Evolutionary conservation across 2,329 filamentous ascomycete genomes (phyloP).

Genomic region (Xylaria arbuscula): DNA sequence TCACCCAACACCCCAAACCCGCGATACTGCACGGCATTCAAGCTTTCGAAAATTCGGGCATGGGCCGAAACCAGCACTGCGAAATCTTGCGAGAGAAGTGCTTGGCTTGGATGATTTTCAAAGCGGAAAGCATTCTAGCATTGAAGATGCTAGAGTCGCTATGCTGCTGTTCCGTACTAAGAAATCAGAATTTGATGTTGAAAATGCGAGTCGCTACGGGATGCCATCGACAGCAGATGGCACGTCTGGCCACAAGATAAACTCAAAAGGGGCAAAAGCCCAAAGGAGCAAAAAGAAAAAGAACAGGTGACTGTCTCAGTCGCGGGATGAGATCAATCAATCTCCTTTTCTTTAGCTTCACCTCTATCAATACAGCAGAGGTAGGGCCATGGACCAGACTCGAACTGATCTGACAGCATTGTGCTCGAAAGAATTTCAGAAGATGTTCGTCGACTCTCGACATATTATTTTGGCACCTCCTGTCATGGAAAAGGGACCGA

Average conservation of each 20-base stretch:
- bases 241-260: conserved; percentile 51
- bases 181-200: conserved; percentile 86
- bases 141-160: conserved; percentile 85
- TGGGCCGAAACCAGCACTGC: conserved; percentile 65
- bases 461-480: not conserved
- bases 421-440: not conserved
- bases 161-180: conserved; percentile 89
- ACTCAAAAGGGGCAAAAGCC: conserved; percentile 40
- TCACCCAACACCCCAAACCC: conserved; percentile 74
- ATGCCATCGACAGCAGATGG: conserved; percentile 46
- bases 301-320: conserved; percentile 46
- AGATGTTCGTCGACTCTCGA: not conserved
- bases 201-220: conserved; percentile 76
- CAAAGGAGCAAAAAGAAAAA: conserved; percentile 58
- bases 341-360: not conserved
- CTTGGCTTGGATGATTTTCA: conserved; percentile 71
- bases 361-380: not conserved
- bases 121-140: conserved; percentile 71
- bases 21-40: conserved; percentile 36
- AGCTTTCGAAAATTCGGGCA: conserved; percentile 37
- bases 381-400: not conserved
- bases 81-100: conserved; percentile 60
- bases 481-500: not conserved
- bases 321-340: not conserved
- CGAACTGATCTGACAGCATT: not conserved